Evolutionary conservation across 192 early-diverging fungal genomes (phyloP).

Genomic region (Geranomyces variabilis): DNA sequence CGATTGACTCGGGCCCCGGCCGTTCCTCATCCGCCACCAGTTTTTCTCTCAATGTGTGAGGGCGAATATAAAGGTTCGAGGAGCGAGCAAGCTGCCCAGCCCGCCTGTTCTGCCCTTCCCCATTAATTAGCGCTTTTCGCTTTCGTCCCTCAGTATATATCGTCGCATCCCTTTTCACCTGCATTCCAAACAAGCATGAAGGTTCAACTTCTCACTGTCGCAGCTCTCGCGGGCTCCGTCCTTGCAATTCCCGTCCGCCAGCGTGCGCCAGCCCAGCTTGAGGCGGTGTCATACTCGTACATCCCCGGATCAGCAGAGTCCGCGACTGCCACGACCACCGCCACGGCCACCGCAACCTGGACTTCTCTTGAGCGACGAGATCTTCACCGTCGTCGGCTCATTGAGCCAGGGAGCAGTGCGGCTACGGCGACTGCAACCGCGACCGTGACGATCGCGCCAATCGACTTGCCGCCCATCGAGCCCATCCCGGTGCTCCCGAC

Average conservation of each 20-base stretch:
- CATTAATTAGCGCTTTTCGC: too few species aligned
- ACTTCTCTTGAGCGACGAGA: too few species aligned
- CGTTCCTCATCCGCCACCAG: too few species aligned
- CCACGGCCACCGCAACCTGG: not conserved
- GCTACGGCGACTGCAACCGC: not conserved
- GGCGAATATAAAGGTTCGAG: too few species aligned
- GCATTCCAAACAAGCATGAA: not conserved
- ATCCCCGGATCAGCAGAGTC: not conserved
- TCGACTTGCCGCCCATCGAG: not conserved
- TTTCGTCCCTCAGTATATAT: too few species aligned
- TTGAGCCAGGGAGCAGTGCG: not conserved
- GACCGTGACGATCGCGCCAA: not conserved
- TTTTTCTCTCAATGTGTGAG: too few species aligned
- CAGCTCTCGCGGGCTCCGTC: not conserved
- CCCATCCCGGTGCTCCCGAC: not conserved
- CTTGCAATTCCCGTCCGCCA: conserved; percentile 3
- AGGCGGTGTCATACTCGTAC: not conserved
- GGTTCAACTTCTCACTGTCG: not conserved
- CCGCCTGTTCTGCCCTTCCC: too few species aligned
- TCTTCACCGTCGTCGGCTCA: too few species aligned
- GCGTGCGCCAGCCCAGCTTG: conserved; percentile 3
- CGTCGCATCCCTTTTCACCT: not conserved
- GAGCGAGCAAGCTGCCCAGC: too few species aligned
- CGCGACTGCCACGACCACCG: not conserved
- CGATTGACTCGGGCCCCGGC: too few species aligned